A percentile compares a stretch with the other conserved stretches of the same genome.
Conservation (phyloP, 305 asterid genomes). For the Striga hermonthica region DNA sequence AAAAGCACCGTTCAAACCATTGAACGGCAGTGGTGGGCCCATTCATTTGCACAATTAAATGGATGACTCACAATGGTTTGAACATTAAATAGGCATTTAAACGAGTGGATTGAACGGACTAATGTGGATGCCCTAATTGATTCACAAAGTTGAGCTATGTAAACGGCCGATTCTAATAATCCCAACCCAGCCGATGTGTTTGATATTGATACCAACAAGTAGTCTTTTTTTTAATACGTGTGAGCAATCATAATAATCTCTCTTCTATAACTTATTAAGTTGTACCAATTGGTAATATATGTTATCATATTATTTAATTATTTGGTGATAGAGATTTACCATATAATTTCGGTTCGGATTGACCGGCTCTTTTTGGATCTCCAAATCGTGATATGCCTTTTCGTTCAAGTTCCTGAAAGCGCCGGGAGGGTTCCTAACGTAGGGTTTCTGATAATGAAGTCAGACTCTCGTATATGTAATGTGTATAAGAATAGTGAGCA, state of each 20-base stretch:
- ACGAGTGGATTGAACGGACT: too few species aligned
- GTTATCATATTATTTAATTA: background rate
- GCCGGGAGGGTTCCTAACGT: too few species aligned
- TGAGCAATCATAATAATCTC: background rate
- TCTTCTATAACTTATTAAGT: background rate
- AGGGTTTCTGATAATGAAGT: too few species aligned
- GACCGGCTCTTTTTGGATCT: background rate
- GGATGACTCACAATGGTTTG: too few species aligned
- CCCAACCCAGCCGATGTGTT: background rate
- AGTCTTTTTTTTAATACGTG: background rate
- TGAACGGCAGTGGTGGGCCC: too few species aligned
- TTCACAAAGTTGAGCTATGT: conserved; percentile 7
- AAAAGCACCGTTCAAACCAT: too few species aligned
- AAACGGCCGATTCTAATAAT: background rate
- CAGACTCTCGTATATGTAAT: too few species aligned
- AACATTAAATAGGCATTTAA: too few species aligned
- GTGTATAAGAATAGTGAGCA: too few species aligned
- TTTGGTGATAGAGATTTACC: background rate
- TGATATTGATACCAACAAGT: background rate
- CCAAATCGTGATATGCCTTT: background rate
- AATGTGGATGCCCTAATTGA: too few species aligned
- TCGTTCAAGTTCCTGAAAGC: too few species aligned
- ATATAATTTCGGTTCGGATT: background rate
- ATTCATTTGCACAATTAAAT: too few species aligned
- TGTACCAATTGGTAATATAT: background rate